These are phyloP conservation scores for Kwoniella dendrophila DNA, from an alignment of 768 basidiomycete species.

Conservation along the genomic window DNA sequence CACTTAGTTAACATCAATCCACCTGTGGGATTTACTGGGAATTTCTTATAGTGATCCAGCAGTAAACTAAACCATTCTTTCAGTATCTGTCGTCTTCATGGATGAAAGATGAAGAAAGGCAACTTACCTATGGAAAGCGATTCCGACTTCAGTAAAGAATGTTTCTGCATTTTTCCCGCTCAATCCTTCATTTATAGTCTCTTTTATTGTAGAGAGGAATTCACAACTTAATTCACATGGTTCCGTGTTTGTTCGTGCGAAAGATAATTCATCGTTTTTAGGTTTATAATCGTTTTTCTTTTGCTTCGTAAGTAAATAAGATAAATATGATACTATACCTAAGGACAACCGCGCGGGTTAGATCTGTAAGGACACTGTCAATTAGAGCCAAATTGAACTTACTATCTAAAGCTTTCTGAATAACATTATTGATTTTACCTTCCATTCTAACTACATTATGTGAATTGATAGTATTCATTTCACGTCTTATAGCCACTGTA, in stretches of 20 bases:
- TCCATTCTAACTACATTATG: constrained; percentile 83
- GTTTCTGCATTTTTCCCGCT: constrained; percentile 91
- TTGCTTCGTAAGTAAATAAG: constrained; percentile 78
- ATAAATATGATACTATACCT: constrained; percentile 77
- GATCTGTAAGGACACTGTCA: background rate
- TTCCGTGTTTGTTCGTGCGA: constrained; percentile 91
- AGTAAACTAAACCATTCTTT: constrained; percentile 65
- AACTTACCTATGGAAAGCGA: constrained; percentile 82
- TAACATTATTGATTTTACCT: constrained; percentile 72
- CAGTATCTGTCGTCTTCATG: background rate
- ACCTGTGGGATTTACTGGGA: constrained; percentile 93
- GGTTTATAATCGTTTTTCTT: constrained; percentile 97
- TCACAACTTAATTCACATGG: constrained; percentile 87
- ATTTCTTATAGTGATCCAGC: constrained; percentile 91
- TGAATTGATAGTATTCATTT: constrained; percentile 90
- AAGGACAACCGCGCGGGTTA: background rate
- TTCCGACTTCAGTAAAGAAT: constrained; percentile 90
- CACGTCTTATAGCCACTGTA: constrained; percentile 80
- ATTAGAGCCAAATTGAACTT: constrained; percentile 46
- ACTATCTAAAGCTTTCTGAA: constrained; percentile 84
- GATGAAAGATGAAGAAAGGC: background rate
- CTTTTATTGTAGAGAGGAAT: constrained; percentile 75
- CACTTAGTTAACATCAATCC: constrained; percentile 98
- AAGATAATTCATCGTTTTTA: constrained; percentile 90
- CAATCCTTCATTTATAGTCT: constrained; percentile 71